phyloP scores from a whole-genome alignment of 2,329 filamentous ascomycete genomes.

The Claviceps digitariae region DNA sequence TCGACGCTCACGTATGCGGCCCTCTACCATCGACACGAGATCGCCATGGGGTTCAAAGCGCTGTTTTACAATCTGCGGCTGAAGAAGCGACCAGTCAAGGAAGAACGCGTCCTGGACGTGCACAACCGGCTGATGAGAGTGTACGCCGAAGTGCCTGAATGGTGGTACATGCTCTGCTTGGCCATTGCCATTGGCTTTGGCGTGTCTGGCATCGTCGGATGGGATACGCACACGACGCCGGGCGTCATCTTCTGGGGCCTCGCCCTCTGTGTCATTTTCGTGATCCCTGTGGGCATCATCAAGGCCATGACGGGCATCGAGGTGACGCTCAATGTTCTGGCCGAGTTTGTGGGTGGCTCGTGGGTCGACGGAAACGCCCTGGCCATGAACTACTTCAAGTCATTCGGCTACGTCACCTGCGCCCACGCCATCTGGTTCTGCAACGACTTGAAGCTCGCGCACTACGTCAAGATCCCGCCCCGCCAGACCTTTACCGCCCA shows the following conservation, averaged over 20 bases:
- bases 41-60: constrained; percentile 34
- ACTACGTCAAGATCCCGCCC: constrained; percentile 49
- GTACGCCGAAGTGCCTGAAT: constrained; percentile 37
- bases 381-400: constrained; percentile 43
- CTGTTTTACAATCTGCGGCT: constrained; percentile 31
- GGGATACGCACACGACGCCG: constrained; percentile 36
- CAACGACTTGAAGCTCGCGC: constrained; percentile 34
- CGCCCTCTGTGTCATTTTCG: constrained; percentile 33
- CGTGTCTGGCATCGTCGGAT: constrained; percentile 31
- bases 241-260: constrained; percentile 39
- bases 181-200: constrained; percentile 30
- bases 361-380: constrained; percentile 35
- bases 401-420: constrained; percentile 35
- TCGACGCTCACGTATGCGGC: constrained; percentile 35
- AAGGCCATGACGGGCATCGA: constrained; percentile 39
- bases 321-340: constrained; percentile 38
- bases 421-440: constrained; percentile 38
- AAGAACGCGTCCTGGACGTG: constrained; percentile 28
- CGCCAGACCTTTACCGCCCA: constrained; percentile 45
- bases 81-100: constrained; percentile 19
- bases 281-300: constrained; percentile 38
- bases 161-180: constrained; percentile 37
- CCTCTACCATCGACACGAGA: constrained; percentile 39
- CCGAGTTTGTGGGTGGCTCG: constrained; percentile 39
- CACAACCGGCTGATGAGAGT: constrained; percentile 34